A percentile compares a stretch with the other conserved stretches of the same genome.
Evolutionary conservation across 2,329 filamentous ascomycete genomes (phyloP).

Genomic region (Lecanicillium sp.): DNA sequence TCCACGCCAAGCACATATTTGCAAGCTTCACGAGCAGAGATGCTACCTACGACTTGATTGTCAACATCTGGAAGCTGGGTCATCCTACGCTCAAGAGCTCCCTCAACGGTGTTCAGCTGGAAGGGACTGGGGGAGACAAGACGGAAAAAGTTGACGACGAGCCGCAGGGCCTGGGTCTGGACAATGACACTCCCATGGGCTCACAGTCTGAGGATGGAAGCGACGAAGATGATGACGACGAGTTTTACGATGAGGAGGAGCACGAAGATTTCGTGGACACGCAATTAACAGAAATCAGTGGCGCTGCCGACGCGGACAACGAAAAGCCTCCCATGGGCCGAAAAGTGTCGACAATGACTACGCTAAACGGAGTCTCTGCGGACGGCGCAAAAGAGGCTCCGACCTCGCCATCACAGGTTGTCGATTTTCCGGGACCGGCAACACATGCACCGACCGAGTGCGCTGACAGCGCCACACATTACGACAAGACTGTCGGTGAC

Average conservation of each 20-base stretch:
- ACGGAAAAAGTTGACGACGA: slow-evolving; percentile 71
- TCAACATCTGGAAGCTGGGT: slow-evolving; percentile 97
- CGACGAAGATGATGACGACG: slow-evolving; percentile 67
- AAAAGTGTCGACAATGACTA: slow-evolving; percentile 59
- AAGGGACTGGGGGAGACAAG: slow-evolving; percentile 80
- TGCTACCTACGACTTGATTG: slow-evolving; percentile 92
- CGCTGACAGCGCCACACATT: slow-evolving; percentile 70
- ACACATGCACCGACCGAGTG: slow-evolving; percentile 82
- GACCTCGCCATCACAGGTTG: slow-evolving; percentile 34
- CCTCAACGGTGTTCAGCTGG: slow-evolving; percentile 78
- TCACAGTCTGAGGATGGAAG: slow-evolving; percentile 55
- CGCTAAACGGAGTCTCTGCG: slow-evolving; percentile 36
- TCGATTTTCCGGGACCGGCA: slow-evolving; percentile 78
- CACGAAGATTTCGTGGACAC: slow-evolving; percentile 68
- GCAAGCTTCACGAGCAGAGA: slow-evolving; percentile 92
- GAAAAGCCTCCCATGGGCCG: slow-evolving; percentile 58
- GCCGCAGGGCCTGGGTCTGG: slow-evolving; percentile 27
- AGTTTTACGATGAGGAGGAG: slow-evolving; percentile 74
- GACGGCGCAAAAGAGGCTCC: slow-evolving; percentile 47
- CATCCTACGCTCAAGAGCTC: slow-evolving; percentile 90
- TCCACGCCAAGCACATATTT: slow-evolving; percentile 93
- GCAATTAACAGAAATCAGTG: slow-evolving; percentile 33
- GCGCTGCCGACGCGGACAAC: slow-evolving; percentile 39
- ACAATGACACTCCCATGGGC: slow-evolving; percentile 41
- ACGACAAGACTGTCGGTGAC: slow-evolving; percentile 78